Evolutionary conservation across 768 basidiomycete genomes (phyloP), one percentile per base, ranked within the genome.

Genomic region (Mycena vulgaris): DNA sequence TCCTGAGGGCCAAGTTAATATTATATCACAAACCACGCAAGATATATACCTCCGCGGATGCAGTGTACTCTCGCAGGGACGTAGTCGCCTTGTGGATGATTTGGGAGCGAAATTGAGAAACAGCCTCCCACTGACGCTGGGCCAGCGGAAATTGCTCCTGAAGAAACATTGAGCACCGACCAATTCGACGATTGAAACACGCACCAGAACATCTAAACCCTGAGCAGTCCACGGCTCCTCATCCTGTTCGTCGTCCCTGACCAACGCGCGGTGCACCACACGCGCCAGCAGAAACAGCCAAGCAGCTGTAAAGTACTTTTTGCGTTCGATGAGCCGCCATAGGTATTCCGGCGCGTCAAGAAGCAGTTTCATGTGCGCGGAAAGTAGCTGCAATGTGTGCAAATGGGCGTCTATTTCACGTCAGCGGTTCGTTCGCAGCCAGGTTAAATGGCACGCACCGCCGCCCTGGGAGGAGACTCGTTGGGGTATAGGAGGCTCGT

Each of bases 291-390:
- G 86, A 80, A 95, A 97, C 53, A 97, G 80, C 93, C 93, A 97
- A 17, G 95, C 91, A 8, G 96, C 96, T 37, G 92, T 86, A 31
- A 96, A 86, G 74, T 93, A 96, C 64, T 89, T 87, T 75, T 93
- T 92, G 59, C 89, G 85, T 75, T 97, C 94, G 66, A 97, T 89
- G 61, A 96, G 85, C 5, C 93, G 88, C 93, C 96, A 98, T 25
- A 98, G 80, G 80, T 96, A 92, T 78, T 98, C 96, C 9, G 96
- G 95, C 11, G 95, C 92, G 80, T 98, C 96, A 8, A 98, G 82
- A 21, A 98, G 86, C n/a, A 98, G 82, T 78, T 97, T 97, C 75
- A 98, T 86, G 76, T 97, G 95, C 0, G 95, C 95, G 30, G 96
- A 93, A 21, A 96, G 86, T 10, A 90, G 81, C 74, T 95, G 95